Conservation (phyloP, 1,284 basidiomycete species). For the Inonotus hispidus region DNA sequence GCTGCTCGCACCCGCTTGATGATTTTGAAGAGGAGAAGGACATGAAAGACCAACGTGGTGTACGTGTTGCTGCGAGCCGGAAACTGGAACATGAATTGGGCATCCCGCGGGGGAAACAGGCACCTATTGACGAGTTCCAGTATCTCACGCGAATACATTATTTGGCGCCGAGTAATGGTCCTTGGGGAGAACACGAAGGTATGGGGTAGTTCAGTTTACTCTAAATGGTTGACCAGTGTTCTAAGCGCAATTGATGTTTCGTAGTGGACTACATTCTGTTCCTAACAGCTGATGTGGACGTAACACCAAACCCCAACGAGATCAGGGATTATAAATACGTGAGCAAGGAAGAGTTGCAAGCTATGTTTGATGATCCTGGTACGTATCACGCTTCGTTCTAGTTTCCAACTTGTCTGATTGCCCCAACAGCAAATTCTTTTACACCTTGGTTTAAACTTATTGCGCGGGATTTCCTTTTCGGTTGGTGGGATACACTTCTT, state of each 20-base stretch:
- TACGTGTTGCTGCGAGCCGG: constrained; percentile 83
- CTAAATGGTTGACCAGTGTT: constrained; percentile 13
- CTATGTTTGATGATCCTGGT: constrained; percentile 86
- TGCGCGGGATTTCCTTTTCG: constrained; percentile 93
- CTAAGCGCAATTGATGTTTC: not conserved
- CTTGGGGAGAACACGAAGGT: constrained; percentile 99
- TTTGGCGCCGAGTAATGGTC: constrained; percentile 86
- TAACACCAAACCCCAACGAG: constrained; percentile 86
- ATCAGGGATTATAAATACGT: constrained; percentile 92
- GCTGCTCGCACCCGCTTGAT: constrained; percentile 94
- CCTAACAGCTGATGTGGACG: constrained; percentile 84
- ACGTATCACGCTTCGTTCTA: constrained; percentile 22
- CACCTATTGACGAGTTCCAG: constrained; percentile 84
- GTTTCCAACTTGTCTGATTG: not conserved
- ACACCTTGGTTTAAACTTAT: constrained; percentile 99
- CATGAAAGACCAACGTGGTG: constrained; percentile 79
- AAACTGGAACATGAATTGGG: constrained; percentile 98
- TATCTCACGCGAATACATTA: constrained; percentile 98
- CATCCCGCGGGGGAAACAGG: constrained; percentile 70
- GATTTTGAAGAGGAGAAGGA: constrained; percentile 84
- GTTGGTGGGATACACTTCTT: constrained; percentile 95
- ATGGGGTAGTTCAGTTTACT: constrained; percentile 29
- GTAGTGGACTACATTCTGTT: constrained; percentile 99
- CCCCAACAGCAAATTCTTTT: constrained; percentile 71
- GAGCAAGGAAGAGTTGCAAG: constrained; percentile 81